Percentiles rank a stretch among this genome's conserved stretches.
phyloP scores from a whole-genome alignment of 345 rosid species.

The Durio zibethinus region DNA sequence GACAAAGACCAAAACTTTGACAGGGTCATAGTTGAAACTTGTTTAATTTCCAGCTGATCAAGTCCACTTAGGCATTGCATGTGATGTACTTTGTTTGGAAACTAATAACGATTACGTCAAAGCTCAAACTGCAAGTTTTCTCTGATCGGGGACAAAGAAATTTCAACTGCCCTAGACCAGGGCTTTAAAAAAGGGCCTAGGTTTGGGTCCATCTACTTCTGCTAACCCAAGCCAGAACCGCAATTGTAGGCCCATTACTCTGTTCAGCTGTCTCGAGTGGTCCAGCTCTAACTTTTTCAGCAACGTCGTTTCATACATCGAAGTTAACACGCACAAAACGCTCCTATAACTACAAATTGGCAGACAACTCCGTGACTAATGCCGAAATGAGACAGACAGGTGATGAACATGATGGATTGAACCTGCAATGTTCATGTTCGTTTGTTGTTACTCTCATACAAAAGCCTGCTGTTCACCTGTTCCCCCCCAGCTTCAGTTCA shows the following conservation, averaged over 20 bases:
- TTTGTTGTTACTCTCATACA: background rate
- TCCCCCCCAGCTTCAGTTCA: background rate
- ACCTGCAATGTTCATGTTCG: background rate
- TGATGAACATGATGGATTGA: background rate
- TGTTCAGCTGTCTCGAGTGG: background rate
- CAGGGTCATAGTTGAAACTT: background rate
- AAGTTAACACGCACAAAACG: background rate
- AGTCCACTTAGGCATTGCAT: background rate
- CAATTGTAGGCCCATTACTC: background rate
- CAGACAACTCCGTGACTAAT: constrained; percentile 1
- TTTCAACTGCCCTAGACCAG: background rate
- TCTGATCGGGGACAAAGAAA: background rate
- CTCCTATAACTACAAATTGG: background rate
- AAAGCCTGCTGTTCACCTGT: constrained; percentile 2
- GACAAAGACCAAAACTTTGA: background rate
- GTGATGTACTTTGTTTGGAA: background rate
- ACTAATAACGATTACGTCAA: background rate
- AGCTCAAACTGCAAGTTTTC: background rate
- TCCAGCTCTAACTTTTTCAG: background rate
- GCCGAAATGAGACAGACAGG: background rate
- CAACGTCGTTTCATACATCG: background rate
- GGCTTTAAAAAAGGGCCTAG: constrained; percentile 7
- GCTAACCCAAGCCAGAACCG: background rate
- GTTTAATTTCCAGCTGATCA: background rate
- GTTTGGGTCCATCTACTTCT: background rate